A percentile compares a stretch with the other conserved stretches of the same genome.
Evolutionary conservation across 2,329 filamentous ascomycete species (phyloP).

Genomic region (Malbranchea zuffiana): DNA sequence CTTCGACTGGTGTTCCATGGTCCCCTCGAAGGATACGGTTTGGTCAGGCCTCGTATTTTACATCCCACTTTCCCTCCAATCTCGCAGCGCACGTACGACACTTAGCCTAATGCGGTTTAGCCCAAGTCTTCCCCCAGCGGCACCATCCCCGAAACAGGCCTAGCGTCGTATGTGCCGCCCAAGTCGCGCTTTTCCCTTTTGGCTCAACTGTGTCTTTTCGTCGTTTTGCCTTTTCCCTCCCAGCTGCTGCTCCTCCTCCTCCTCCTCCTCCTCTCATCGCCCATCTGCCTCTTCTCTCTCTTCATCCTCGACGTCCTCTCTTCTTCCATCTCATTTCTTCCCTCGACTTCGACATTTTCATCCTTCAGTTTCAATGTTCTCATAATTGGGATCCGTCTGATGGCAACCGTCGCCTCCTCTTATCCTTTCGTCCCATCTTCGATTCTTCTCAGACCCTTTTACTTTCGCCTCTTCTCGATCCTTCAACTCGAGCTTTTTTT

Average conservation of each 20-base stretch:
- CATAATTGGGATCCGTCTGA: not conserved
- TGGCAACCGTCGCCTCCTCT: constrained; percentile 6
- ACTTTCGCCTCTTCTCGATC: not conserved
- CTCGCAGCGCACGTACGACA: too few species aligned
- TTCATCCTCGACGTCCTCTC: constrained; percentile 6
- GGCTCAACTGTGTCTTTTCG: constrained; percentile 10
- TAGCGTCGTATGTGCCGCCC: constrained; percentile 5
- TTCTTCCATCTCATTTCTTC: constrained; percentile 8
- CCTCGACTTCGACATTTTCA: constrained; percentile 9
- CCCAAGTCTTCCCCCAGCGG: constrained; percentile 4
- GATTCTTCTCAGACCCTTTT: constrained; percentile 14
- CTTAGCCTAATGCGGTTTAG: constrained; percentile 3
- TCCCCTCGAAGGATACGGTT: too few species aligned
- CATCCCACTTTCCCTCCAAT: constrained; percentile 3
- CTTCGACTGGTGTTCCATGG: too few species aligned
- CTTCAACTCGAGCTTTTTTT: constrained; percentile 5
- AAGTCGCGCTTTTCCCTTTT: constrained; percentile 10
- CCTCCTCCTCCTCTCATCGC: constrained; percentile 9
- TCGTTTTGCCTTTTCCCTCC: constrained; percentile 13
- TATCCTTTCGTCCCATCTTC: constrained; percentile 10
- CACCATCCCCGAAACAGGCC: constrained; percentile 4
- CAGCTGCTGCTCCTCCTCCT: constrained; percentile 9
- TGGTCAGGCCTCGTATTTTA: too few species aligned
- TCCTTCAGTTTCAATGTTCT: not conserved
- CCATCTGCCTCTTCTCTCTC: constrained; percentile 11